Base-by-base conservation (phyloP, 164 flowering plant genomes). In the Dillenia turbinata region DNA sequence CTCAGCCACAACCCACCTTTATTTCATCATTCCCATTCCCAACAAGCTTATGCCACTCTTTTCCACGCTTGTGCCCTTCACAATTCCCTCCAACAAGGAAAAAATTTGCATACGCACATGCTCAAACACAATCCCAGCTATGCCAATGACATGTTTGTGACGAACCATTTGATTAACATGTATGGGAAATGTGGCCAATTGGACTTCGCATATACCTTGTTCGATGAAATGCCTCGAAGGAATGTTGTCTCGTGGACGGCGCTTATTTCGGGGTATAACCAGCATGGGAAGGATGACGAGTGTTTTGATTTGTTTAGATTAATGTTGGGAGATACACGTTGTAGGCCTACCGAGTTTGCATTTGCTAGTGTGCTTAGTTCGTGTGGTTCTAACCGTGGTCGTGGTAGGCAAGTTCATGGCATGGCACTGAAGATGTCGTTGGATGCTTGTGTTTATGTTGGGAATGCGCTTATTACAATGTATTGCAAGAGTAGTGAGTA, bases 381-480 rank as follows among this genome's bases (percentile, higher is more conserved):
- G 14, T 81, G 85, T 46, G 77, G 7, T 33, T 0, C 7, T 33
- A 33, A 70, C 10, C 52, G 53, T 19, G n/a, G 15, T 12, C 62
- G 70, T 24, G 97, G 96, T 12, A 60, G 66, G 72, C 93, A 81
- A 74, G 84, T 89, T 43, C 97, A 91, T 56, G 80, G 70, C 8
- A 72, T 81, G 26, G 83, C 81, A 8, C 53, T 79, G 56, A 91
- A 83, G 73, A 74, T 82, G 24, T 74, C 77, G 46, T 78, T 80
- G 62, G 78, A 79, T 74, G 65, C 66, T 51, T 73, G 61, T 72
- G 76, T 77, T 71, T 83, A 75, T 40, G 97, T 88, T 0, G 88
- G 77, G 2, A 91, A 88, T 80, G 85, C 90, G 65, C 83, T 91
- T n/a, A 77, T 91, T 61, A 66, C 79, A 6, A 83, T 91, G 93